A percentile compares a stretch with the other conserved stretches of the same genome.
Evolutionary conservation across 441 rosid species (phyloP).

Genomic region (Croton setiger): DNA sequence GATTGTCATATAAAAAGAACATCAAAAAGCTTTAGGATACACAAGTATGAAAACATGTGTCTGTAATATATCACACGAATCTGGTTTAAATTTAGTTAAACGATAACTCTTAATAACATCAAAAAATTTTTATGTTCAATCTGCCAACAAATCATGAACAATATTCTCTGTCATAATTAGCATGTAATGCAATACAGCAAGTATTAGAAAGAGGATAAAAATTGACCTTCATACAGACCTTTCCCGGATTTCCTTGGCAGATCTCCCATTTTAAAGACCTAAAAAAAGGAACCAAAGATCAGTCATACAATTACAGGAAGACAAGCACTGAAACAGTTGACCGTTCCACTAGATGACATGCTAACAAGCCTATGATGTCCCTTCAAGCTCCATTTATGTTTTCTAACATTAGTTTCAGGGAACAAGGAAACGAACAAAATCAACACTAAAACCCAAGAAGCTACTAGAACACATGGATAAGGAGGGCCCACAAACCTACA

Average conservation of each 20-base stretch:
- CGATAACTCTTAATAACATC: too few relatives aligned
- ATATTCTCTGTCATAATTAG: neutral
- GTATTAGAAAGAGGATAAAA: neutral
- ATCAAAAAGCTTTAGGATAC: neutral
- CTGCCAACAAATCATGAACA: neutral
- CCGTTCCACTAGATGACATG: too few relatives aligned
- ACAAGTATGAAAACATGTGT: neutral
- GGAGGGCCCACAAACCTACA: too few relatives aligned
- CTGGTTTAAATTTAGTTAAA: neutral
- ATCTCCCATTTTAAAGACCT: constrained; percentile 15
- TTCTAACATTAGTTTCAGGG: too few relatives aligned
- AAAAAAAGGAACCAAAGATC: neutral
- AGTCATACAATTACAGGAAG: neutral
- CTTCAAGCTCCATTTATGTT: too few relatives aligned
- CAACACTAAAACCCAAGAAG: too few relatives aligned
- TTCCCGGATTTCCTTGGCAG: neutral
- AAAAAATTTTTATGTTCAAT: neutral
- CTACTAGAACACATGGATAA: too few relatives aligned
- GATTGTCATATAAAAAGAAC: neutral
- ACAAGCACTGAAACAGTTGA: neutral
- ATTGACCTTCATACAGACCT: constrained; percentile 10
- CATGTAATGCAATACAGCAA: neutral
- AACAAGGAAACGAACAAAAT: too few relatives aligned
- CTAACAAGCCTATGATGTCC: too few relatives aligned
- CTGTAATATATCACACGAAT: neutral